Percentiles rank a stretch among this genome's conserved stretches.
phyloP scores from a whole-genome alignment of 208 protist species.

The Crithidia brevicula region DNA sequence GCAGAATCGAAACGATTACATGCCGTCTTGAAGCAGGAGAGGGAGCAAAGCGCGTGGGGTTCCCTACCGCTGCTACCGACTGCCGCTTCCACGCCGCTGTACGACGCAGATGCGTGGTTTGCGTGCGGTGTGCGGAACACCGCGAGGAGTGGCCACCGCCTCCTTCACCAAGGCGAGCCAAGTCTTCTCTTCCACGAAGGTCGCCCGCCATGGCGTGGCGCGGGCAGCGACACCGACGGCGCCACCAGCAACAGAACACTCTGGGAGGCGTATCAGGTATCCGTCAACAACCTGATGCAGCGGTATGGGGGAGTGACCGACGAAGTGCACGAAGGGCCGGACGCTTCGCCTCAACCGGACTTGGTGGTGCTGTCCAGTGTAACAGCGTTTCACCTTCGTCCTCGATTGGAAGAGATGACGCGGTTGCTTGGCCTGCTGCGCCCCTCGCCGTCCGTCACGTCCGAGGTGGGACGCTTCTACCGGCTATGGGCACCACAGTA shows the following conservation, averaged over 20 bases:
- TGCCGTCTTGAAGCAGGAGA: too few relatives aligned
- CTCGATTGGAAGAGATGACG: constrained; percentile 16
- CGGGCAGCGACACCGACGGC: neutral
- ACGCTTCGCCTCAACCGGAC: neutral
- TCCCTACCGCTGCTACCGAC: neutral
- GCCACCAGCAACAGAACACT: neutral
- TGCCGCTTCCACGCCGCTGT: neutral
- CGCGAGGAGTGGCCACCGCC: neutral
- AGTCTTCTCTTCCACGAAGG: neutral
- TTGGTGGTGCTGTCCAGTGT: constrained; percentile 20
- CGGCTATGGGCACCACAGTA: constrained; percentile 12
- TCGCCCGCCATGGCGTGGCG: neutral
- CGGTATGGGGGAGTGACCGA: neutral
- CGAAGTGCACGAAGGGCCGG: neutral
- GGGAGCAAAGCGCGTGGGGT: constrained; percentile 16
- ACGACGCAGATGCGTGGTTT: constrained; percentile 25
- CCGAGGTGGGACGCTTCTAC: constrained; percentile 26
- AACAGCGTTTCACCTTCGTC: constrained; percentile 22
- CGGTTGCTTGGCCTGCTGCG: constrained; percentile 25
- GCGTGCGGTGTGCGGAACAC: neutral
- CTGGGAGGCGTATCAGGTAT: constrained; percentile 12
- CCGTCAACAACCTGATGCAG: neutral
- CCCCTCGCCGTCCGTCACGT: constrained; percentile 14
- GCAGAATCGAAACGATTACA: too few relatives aligned
- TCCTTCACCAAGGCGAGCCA: neutral